Evolutionary conservation across 805 yeast genomes (phyloP).

Genomic region (Pichia heedii): DNA sequence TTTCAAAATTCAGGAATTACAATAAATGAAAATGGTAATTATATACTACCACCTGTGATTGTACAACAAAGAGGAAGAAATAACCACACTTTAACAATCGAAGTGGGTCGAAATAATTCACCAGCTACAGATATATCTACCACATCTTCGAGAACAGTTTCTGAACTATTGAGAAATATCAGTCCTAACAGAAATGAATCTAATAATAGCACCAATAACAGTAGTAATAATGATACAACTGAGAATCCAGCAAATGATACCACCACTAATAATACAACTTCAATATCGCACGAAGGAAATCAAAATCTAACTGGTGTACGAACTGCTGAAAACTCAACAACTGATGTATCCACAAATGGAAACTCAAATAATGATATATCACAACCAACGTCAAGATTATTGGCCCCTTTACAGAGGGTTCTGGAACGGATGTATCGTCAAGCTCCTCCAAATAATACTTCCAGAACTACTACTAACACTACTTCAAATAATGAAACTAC

Average conservation of each 20-base stretch:
- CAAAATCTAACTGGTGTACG: no score
- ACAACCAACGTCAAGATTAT: conserved; percentile 17
- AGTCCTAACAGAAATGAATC: no score
- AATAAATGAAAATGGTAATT: conserved; percentile 14
- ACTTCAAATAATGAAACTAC: background rate
- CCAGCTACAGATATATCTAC: background rate
- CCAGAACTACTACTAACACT: background rate
- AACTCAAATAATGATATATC: conserved; percentile 20
- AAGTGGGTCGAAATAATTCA: conserved; percentile 20
- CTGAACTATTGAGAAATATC: background rate
- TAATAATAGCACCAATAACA: background rate
- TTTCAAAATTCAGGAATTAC: conserved; percentile 13
- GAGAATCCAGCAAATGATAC: background rate
- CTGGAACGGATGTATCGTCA: conserved; percentile 9
- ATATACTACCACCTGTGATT: conserved; percentile 24
- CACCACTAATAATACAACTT: background rate
- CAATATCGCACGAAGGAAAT: no score
- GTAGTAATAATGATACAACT: background rate
- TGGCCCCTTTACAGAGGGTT: conserved; percentile 20
- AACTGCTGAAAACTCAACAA: conserved; percentile 29
- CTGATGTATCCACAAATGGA: conserved; percentile 28
- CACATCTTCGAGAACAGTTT: background rate
- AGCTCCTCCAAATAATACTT: background rate
- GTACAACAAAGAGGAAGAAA: conserved; percentile 25
- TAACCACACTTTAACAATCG: conserved; percentile 22